phyloP scores from a whole-genome alignment of 2,329 filamentous ascomycete species.

The Diplocarpon rosae region DNA sequence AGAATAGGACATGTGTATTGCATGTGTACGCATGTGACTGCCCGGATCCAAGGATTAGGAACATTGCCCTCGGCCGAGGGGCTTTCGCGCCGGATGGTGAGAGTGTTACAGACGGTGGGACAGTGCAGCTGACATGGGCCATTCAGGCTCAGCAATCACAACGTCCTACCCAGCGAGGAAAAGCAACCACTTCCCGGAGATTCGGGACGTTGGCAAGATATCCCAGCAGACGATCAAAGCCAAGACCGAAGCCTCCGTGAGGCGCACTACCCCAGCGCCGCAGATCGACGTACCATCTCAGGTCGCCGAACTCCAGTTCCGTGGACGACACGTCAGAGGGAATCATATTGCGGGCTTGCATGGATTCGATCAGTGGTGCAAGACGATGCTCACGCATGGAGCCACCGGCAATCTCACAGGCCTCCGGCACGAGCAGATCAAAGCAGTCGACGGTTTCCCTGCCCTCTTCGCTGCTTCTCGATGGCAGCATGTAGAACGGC shows the following conservation, averaged over 20 bases:
- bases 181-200: slow-evolving; percentile 57
- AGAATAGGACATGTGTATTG: too few relatives aligned
- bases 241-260: slow-evolving; percentile 62
- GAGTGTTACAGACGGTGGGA: not conserved
- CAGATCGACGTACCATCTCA: slow-evolving; percentile 63
- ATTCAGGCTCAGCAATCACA: slow-evolving; percentile 27
- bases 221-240: slow-evolving; percentile 57
- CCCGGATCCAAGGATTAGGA: too few relatives aligned
- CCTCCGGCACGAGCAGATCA: slow-evolving; percentile 57
- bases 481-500: slow-evolving; percentile 78
- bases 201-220: slow-evolving; percentile 56
- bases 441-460: slow-evolving; percentile 54
- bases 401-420: slow-evolving; percentile 59
- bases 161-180: slow-evolving; percentile 45
- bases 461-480: slow-evolving; percentile 19
- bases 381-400: slow-evolving; percentile 60
- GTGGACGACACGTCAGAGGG: slow-evolving; percentile 14
- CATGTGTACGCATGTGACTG: too few relatives aligned
- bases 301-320: slow-evolving; percentile 31
- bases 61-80: too few relatives aligned
- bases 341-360: slow-evolving; percentile 46
- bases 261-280: slow-evolving; percentile 59
- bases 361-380: slow-evolving; percentile 43
- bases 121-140: slow-evolving; percentile 1
- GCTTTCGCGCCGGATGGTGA: too few relatives aligned